These are phyloP conservation scores for Anacardium occidentale DNA, from an alignment of 345 rosid species.

Conservation along the genomic window DNA sequence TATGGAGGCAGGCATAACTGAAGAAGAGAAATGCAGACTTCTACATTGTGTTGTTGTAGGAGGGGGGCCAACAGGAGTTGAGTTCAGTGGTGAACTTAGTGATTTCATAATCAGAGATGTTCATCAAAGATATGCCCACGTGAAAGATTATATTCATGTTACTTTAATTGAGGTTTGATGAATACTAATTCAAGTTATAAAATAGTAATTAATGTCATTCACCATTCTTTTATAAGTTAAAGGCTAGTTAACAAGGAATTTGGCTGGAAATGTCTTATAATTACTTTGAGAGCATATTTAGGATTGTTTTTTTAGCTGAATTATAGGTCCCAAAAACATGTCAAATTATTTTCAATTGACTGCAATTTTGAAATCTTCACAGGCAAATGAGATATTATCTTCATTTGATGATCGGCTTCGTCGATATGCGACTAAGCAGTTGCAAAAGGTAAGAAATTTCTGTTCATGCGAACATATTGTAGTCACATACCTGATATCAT, in stretches of 20 bases:
- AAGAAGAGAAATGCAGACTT: slow-evolving; percentile 76
- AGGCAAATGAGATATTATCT: slow-evolving; percentile 94
- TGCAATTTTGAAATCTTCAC: slow-evolving; percentile 14
- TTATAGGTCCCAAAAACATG: not conserved
- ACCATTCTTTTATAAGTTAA: not conserved
- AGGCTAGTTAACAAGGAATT: not conserved
- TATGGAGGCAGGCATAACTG: slow-evolving; percentile 54
- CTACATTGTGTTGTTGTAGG: slow-evolving; percentile 95
- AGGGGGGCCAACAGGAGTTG: slow-evolving; percentile 98
- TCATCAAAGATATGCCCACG: slow-evolving; percentile 79
- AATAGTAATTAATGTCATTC: not conserved
- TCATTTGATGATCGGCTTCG: slow-evolving; percentile 95
- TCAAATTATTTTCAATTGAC: slow-evolving; percentile 1
- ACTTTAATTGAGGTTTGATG: slow-evolving; percentile 87
- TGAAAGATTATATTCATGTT: slow-evolving; percentile 79
- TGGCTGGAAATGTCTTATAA: slow-evolving; percentile 1
- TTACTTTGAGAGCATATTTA: not conserved
- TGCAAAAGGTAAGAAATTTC: slow-evolving; percentile 60
- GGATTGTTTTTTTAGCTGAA: slow-evolving; percentile 1
- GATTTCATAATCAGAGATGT: slow-evolving; percentile 90
- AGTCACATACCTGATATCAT: not conserved
- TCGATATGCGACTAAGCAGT: slow-evolving; percentile 82
- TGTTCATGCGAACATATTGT: not conserved
- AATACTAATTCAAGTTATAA: slow-evolving; percentile 3
- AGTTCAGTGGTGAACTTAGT: slow-evolving; percentile 95